phyloP scores from a whole-genome alignment of 2,329 filamentous ascomycete genomes.

The Pestalotiopsis sp. region DNA sequence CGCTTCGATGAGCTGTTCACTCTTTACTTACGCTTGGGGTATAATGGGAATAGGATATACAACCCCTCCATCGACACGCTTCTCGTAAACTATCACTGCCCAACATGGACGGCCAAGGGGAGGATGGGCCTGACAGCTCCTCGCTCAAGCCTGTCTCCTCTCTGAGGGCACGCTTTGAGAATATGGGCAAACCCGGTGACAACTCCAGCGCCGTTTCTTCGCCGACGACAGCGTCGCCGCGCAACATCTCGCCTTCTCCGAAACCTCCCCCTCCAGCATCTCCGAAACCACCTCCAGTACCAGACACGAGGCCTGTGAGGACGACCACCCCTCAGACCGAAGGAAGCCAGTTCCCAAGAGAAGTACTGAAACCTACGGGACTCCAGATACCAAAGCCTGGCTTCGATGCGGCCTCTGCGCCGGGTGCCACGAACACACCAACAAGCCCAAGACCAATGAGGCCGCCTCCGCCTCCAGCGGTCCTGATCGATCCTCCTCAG shows the following conservation, averaged over 20 bases:
- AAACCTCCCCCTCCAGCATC: slow-evolving; percentile 32
- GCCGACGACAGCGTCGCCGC: slow-evolving; percentile 34
- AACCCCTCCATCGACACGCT: slow-evolving; percentile 8
- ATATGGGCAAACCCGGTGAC: slow-evolving; percentile 60
- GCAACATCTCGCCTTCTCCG: slow-evolving; percentile 33
- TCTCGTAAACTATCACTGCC: neutral
- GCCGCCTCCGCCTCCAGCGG: slow-evolving; percentile 66
- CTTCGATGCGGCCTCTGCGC: slow-evolving; percentile 24
- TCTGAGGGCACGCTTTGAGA: slow-evolving; percentile 79
- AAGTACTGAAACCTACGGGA: slow-evolving; percentile 18
- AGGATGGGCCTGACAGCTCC: slow-evolving; percentile 72
- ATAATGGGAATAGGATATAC: slow-evolving; percentile 7
- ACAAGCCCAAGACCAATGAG: slow-evolving; percentile 43
- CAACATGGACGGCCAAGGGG: slow-evolving; percentile 45
- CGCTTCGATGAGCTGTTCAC: slow-evolving; percentile 8
- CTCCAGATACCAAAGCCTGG: slow-evolving; percentile 24
- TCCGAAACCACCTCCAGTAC: slow-evolving; percentile 34
- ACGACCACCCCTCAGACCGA: slow-evolving; percentile 25
- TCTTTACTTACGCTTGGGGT: slow-evolving; percentile 2
- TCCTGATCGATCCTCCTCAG: slow-evolving; percentile 70
- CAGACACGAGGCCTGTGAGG: slow-evolving; percentile 32
- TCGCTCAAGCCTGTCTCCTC: slow-evolving; percentile 85
- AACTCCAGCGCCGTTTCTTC: slow-evolving; percentile 29
- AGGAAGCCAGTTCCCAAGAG: slow-evolving; percentile 27
- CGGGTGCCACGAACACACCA: slow-evolving; percentile 45